These are phyloP conservation scores for Biancaea sappan DNA, from an alignment of 306 rosid species.

Conservation along the genomic window DNA sequence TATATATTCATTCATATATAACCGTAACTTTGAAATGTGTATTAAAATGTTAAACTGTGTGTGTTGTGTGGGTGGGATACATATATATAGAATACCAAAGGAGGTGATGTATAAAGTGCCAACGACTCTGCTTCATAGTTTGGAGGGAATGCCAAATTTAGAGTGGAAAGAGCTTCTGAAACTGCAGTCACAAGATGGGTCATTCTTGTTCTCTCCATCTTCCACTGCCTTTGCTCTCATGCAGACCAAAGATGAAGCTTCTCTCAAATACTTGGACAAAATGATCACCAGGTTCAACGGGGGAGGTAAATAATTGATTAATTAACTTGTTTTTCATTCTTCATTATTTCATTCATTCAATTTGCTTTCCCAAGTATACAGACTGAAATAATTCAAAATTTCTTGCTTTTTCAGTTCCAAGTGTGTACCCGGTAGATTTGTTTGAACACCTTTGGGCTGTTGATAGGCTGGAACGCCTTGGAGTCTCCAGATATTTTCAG, in stretches of 20 bases:
- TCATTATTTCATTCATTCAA: no score
- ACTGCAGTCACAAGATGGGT: conserved; percentile 73
- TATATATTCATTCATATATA: neutral
- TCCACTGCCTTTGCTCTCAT: conserved; percentile 76
- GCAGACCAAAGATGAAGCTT: conserved; percentile 54
- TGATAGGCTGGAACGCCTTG: conserved; percentile 74
- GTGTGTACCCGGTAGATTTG: conserved; percentile 82
- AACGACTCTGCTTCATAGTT: conserved; percentile 77
- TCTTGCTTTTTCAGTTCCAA: conserved; percentile 55
- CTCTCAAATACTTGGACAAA: conserved; percentile 51
- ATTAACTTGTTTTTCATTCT: no score
- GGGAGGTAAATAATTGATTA: conserved; percentile 74
- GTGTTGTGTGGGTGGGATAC: neutral
- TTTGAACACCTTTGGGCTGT: conserved; percentile 75
- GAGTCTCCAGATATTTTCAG: conserved; percentile 68
- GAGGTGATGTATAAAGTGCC: conserved; percentile 71
- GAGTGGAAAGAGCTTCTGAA: conserved; percentile 77
- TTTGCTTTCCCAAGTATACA: no score
- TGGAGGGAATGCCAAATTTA: conserved; percentile 79
- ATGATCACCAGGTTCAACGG: conserved; percentile 59
- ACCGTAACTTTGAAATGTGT: neutral
- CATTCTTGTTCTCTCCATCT: conserved; percentile 79
- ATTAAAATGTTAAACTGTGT: neutral
- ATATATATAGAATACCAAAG: conserved; percentile 86
- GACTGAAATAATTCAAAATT: neutral